These are phyloP conservation scores for Metschnikowia matae DNA, from an alignment of 805 yeast genomes.

Conservation along the genomic window DNA sequence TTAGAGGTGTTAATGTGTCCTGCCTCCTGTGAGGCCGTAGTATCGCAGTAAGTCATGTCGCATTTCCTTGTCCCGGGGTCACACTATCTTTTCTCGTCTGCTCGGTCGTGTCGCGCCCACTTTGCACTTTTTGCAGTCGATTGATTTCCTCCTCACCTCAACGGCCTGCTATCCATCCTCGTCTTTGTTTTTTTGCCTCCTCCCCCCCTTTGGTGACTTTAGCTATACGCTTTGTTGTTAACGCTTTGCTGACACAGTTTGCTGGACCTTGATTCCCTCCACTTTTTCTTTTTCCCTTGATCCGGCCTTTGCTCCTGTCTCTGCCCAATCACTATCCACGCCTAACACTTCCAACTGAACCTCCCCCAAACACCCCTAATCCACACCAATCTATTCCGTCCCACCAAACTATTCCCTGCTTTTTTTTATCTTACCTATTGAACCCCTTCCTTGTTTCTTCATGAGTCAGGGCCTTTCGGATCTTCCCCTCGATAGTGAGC, in stretches of 20 bases:
- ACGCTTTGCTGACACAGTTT: neutral
- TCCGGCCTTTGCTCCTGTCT: neutral
- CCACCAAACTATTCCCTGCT: neutral
- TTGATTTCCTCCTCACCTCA: slow-evolving; percentile 1
- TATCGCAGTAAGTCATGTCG: neutral
- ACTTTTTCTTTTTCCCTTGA: no score
- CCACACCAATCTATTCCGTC: neutral
- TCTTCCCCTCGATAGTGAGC: slow-evolving; percentile 6
- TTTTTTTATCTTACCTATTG: neutral
- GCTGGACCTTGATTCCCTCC: no score
- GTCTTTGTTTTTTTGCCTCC: no score
- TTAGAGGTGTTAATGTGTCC: neutral
- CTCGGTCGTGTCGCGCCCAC: slow-evolving; percentile 6
- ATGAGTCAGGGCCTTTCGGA: slow-evolving; percentile 13
- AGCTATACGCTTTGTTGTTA: no score
- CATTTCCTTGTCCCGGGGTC: neutral
- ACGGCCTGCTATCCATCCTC: neutral
- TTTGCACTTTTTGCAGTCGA: slow-evolving; percentile 19
- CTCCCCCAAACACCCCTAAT: neutral
- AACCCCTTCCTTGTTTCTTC: neutral
- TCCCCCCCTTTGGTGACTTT: neutral
- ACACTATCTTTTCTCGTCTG: neutral
- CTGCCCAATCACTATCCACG: neutral
- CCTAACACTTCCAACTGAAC: neutral
- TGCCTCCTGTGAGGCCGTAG: neutral